Evolutionary conservation across 495 filamentous ascomycete genomes (phyloP), one percentile per base, ranked within the genome.

Genomic region (Pyrenopolyporus hunteri): DNA sequence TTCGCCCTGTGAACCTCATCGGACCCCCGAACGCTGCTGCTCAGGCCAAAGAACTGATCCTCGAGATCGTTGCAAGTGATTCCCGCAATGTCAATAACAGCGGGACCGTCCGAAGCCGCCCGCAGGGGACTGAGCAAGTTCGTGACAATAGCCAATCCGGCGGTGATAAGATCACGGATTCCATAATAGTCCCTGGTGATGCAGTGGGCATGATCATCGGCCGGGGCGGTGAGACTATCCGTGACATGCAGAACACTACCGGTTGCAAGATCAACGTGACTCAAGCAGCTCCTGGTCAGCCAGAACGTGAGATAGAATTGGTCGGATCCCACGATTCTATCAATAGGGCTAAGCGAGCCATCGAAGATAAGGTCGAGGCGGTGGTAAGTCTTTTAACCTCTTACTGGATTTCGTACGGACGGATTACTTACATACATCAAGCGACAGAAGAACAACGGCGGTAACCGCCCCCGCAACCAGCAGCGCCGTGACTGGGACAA

Each of bases 181-280:
- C 82, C 11, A 91, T 94, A 57, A 84, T 80, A 26, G 90, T 94
- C 0, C 90, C 90, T 2, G 91, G 88, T 11, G 90, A 94, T 66
- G 87, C 90, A 6, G 90, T 94, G 16, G 90, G 90, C 46, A 94
- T 94, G 90, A 93, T 93, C 55, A 93, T 93, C 52, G 90, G 90
- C 60, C 92, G 92, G 76, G 88, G 89, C 44, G 90, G 90, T 44
- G 90, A 93, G 72, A 91, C 90, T 0, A 93, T 93, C 67, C 89
- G 90, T 45, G 90, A 93, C 63, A 92, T 92, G 86, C 90, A 93
- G 66, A 83, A 83, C 61, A 82, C 78, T 4, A 92, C 89, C 0
- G 87, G 88, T 17, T 94, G 90, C 80, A 92, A 93, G 77, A 93
- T 94, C 79, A 94, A 94, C 57, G 90, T 94, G 13, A 88, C 90